A percentile compares a stretch with the other conserved stretches of the same genome.
These are phyloP conservation scores for Phialemonium atrogriseum DNA, from an alignment of 2,329 filamentous ascomycete genomes.

Conservation along the genomic window DNA sequence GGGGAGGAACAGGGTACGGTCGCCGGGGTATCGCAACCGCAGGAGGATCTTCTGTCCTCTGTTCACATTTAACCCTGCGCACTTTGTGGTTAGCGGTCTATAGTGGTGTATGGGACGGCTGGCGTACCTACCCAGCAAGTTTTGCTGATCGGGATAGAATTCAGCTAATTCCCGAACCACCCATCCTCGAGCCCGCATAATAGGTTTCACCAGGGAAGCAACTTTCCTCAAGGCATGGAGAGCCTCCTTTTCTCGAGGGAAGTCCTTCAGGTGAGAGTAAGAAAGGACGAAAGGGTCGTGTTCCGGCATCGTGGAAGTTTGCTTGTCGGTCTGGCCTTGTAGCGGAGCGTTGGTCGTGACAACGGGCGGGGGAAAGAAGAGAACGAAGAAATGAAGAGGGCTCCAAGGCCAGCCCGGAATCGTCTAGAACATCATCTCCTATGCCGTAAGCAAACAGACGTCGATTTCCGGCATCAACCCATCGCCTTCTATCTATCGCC, in stretches of 20 bases:
- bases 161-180: constrained; percentile 71
- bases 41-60: constrained; percentile 71
- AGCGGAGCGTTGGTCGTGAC: no score
- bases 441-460: no score
- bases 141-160: constrained; percentile 69
- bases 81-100: not conserved
- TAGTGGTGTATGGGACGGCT: not conserved
- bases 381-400: no score
- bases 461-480: constrained; percentile 7
- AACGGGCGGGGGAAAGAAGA: no score
- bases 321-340: no score
- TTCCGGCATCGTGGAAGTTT: constrained; percentile 28
- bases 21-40: constrained; percentile 67
- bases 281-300: constrained; percentile 36
- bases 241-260: constrained; percentile 40
- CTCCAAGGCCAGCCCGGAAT: constrained; percentile 2
- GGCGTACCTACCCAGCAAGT: constrained; percentile 54
- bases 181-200: constrained; percentile 85
- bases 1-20: constrained; percentile 69
- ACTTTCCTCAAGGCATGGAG: constrained; percentile 64
- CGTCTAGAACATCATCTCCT: constrained; percentile 1
- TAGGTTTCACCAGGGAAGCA: constrained; percentile 84
- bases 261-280: constrained; percentile 39
- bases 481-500: no score
- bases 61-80: constrained; percentile 65